Evolutionary conservation across 2,329 filamentous ascomycete genomes (phyloP).

Genomic region (Aspergillus carbonarius): DNA sequence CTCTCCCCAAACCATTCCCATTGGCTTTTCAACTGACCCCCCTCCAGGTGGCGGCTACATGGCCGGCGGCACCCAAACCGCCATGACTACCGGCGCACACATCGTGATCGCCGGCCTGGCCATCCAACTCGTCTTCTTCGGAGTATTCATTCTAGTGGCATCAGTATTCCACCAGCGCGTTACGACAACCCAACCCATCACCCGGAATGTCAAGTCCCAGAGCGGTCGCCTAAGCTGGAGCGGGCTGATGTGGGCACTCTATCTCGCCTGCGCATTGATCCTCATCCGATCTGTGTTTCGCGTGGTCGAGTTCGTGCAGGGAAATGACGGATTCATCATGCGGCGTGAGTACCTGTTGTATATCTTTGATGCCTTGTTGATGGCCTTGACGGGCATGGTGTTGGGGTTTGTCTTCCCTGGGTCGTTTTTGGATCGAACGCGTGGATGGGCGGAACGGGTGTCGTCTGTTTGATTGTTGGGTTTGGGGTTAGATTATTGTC

Average conservation of each 20-base stretch:
- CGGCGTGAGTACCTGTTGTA: conserved; percentile 32
- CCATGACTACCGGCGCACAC: conserved; percentile 23
- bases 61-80: conserved; percentile 18
- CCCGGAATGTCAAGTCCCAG: too few relatives aligned
- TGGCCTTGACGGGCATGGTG: conserved; percentile 16
- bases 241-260: conserved; percentile 20
- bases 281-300: conserved; percentile 35
- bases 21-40: too few relatives aligned
- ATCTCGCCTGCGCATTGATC: conserved; percentile 29
- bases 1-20: neutral
- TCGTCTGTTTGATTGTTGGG: too few relatives aligned
- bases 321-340: conserved; percentile 32
- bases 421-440: neutral
- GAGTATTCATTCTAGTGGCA: conserved; percentile 54
- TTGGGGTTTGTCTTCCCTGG: neutral
- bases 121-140: conserved; percentile 60
- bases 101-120: conserved; percentile 58
- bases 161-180: conserved; percentile 55
- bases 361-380: conserved; percentile 35
- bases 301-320: conserved; percentile 33
- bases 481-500: too few relatives aligned
- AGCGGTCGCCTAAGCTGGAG: too few relatives aligned
- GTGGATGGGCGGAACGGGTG: too few relatives aligned
- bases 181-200: too few relatives aligned
- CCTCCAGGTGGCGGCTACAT: conserved; percentile 31